phyloP scores from a whole-genome alignment of 352 stramenopile genomes.

The Phytophthora cryptogea region DNA sequence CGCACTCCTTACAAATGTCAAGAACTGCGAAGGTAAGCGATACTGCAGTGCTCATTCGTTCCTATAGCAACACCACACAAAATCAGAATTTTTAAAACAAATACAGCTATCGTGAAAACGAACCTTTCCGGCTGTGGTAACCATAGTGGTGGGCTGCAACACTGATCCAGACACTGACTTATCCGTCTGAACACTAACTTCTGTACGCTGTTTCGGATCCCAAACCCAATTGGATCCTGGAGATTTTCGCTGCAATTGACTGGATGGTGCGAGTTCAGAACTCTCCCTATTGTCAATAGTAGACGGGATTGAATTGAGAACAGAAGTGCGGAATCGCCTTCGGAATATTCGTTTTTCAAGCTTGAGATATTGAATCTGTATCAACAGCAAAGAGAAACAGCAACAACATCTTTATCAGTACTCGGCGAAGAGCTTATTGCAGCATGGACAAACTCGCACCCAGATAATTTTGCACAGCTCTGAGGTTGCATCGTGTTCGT shows the following conservation, averaged over 20 bases:
- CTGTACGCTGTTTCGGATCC: conserved; percentile 8
- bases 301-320: conserved; percentile 32
- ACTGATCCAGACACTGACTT: conserved; percentile 1
- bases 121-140: conserved; percentile 28
- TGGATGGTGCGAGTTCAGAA: conserved; percentile 1
- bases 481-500: conserved; percentile 30
- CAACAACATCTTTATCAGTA: conserved; percentile 3
- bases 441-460: conserved; percentile 24
- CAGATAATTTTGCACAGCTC: conserved; percentile 54
- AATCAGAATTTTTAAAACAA: not conserved
- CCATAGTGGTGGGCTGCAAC: not conserved
- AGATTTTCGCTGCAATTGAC: not conserved
- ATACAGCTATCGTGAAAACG: not conserved
- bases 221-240: conserved; percentile 32
- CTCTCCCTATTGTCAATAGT: conserved; percentile 8
- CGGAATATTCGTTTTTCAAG: conserved; percentile 67
- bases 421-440: not conserved
- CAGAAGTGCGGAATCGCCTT: conserved; percentile 41
- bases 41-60: conserved; percentile 28
- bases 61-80: conserved; percentile 8
- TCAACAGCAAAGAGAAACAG: conserved; percentile 28
- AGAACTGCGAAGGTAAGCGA: conserved; percentile 40
- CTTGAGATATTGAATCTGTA: conserved; percentile 47
- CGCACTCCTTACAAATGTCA: conserved; percentile 37
- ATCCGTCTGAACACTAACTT: not conserved